Conservation (phyloP, 2,329 filamentous ascomycete species). For the Colletotrichum camelliae region DNA sequence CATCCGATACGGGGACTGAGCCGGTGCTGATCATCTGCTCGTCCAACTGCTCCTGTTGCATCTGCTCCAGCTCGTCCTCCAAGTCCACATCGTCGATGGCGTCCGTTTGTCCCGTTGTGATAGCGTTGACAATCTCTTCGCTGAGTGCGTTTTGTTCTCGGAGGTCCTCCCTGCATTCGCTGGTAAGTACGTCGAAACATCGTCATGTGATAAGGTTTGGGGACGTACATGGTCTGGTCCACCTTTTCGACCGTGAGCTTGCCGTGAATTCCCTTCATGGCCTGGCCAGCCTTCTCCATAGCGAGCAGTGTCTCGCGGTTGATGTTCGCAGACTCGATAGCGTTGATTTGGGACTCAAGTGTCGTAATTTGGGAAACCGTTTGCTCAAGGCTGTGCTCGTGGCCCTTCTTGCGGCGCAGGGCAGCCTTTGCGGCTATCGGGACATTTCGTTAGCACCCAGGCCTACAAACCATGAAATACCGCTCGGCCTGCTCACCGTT, state of each 20-base stretch:
- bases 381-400: slow-evolving; percentile 91
- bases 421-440: slow-evolving; percentile 84
- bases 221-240: slow-evolving; percentile 86
- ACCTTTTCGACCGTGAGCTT: slow-evolving; percentile 94
- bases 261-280: slow-evolving; percentile 93
- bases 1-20: slow-evolving; percentile 79
- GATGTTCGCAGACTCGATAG: slow-evolving; percentile 98
- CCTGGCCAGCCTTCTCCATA: slow-evolving; percentile 88
- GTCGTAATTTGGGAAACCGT: slow-evolving; percentile 89
- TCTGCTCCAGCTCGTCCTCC: slow-evolving; percentile 80
- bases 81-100: slow-evolving; percentile 85
- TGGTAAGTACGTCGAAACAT: background rate
- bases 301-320: slow-evolving; percentile 95
- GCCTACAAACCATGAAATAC: background rate
- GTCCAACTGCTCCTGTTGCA: slow-evolving; percentile 94
- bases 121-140: slow-evolving; percentile 89
- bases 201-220: background rate
- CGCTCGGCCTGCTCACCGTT: slow-evolving; percentile 66
- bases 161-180: slow-evolving; percentile 75
- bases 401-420: slow-evolving; percentile 90
- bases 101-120: slow-evolving; percentile 74
- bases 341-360: slow-evolving; percentile 93
- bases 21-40: slow-evolving; percentile 93
- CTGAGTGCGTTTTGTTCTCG: slow-evolving; percentile 92
- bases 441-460: background rate